Percentiles rank a stretch among this genome's conserved stretches.
Evolutionary conservation across 805 yeast species (phyloP).

Genomic region (Komagataella ulmi): DNA sequence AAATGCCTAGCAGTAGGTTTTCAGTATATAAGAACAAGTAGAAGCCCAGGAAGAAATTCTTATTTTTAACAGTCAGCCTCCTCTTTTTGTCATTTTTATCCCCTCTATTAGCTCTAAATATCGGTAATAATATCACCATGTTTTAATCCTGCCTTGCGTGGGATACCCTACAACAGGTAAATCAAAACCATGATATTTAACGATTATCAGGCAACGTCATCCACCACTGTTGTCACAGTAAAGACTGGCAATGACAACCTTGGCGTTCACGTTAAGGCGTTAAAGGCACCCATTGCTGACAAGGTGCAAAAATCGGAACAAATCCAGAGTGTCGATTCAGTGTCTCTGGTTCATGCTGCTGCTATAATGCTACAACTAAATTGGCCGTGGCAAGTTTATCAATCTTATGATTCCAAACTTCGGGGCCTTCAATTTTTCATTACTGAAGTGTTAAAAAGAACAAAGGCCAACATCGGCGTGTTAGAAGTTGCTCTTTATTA

Average conservation of each 20-base stretch:
- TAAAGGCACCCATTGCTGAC: not conserved
- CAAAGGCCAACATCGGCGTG: constrained; percentile 46
- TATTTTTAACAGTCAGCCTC: not conserved
- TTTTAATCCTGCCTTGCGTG: not conserved
- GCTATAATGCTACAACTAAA: constrained; percentile 1
- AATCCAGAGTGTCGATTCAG: constrained; percentile 3
- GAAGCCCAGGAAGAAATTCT: not conserved
- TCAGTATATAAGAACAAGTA: not conserved
- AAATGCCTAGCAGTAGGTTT: not conserved
- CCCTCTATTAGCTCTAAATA: not conserved
- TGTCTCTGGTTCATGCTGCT: constrained; percentile 5
- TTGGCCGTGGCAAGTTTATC: constrained; percentile 3
- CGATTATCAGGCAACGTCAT: constrained; percentile 1
- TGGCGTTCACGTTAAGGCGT: not conserved
- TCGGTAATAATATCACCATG: not conserved
- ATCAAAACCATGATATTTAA: not conserved
- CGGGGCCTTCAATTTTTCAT: constrained; percentile 14
- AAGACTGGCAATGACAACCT: not conserved
- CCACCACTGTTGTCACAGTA: constrained; percentile 4
- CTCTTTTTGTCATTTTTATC: not conserved
- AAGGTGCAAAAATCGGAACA: not conserved
- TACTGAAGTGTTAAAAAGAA: constrained; percentile 29
- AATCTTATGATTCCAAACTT: not conserved
- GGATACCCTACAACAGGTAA: not conserved
- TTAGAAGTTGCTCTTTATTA: constrained; percentile 60